A percentile compares a stretch with the other conserved stretches of the same genome.
Conservation (phyloP, 1,284 basidiomycete genomes). For the Pisolithus thermaeus region DNA sequence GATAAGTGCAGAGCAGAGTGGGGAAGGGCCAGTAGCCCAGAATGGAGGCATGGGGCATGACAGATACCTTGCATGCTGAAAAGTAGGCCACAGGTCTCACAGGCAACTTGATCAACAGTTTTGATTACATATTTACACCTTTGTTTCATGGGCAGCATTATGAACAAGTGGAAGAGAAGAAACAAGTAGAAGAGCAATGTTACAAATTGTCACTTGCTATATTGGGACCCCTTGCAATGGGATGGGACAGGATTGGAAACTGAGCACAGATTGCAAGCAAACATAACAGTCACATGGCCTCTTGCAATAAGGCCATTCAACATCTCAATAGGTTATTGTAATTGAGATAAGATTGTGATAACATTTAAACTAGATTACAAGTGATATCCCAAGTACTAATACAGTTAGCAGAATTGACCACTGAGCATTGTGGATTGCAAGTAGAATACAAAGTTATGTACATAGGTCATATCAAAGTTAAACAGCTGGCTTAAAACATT, state of each 20-base stretch:
- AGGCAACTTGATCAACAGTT: background rate
- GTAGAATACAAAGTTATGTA: no score
- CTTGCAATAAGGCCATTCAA: background rate
- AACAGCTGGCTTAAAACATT: no score
- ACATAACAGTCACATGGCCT: background rate
- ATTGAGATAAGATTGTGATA: background rate
- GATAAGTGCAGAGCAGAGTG: no score
- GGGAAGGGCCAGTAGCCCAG: no score
- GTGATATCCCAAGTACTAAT: background rate
- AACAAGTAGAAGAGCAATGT: background rate
- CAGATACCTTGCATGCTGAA: background rate
- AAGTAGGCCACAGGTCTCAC: background rate
- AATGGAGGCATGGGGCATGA: no score
- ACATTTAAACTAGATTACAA: background rate
- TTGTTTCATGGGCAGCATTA: background rate
- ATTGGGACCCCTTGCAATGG: background rate
- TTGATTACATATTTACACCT: background rate
- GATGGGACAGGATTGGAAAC: background rate
- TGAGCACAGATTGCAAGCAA: background rate
- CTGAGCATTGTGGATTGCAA: no score
- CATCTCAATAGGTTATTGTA: no score
- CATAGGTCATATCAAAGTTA: no score
- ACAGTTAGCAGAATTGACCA: no score
- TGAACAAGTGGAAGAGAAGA: background rate
- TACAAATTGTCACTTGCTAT: background rate